phyloP scores from a whole-genome alignment of 306 rosid species.

The Prunus mume region DNA sequence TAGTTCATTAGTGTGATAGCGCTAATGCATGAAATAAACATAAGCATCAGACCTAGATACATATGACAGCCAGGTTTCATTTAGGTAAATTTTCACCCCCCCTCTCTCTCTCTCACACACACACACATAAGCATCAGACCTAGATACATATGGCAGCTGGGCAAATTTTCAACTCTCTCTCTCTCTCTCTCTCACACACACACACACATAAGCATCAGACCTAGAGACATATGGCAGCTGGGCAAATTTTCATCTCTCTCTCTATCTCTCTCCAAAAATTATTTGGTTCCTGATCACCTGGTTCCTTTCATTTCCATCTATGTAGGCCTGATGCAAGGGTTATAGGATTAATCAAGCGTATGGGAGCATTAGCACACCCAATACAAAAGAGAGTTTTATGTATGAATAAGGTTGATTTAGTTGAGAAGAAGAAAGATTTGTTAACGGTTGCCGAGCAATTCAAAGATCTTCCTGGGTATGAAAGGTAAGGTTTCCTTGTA shows the following conservation, averaged over 20 bases:
- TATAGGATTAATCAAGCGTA: conserved; percentile 59
- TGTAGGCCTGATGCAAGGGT: conserved; percentile 86
- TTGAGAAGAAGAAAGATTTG: conserved; percentile 88
- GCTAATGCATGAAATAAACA: conserved; percentile 1
- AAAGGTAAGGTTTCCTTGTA: conserved; percentile 52
- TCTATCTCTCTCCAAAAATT: not conserved
- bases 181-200: too few relatives aligned
- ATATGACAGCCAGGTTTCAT: not conserved
- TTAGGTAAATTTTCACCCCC: not conserved
- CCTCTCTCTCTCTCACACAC: too few relatives aligned
- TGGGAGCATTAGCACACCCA: conserved; percentile 65
- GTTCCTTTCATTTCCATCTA: conserved; percentile 16
- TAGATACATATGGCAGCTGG: too few relatives aligned
- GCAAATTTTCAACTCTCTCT: not conserved
- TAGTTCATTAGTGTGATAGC: not conserved
- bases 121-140: too few relatives aligned
- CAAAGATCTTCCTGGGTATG: conserved; percentile 86
- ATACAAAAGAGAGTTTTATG: conserved; percentile 82
- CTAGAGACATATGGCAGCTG: not conserved
- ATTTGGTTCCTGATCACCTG: conserved; percentile 12
- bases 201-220: not conserved
- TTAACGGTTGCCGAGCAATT: conserved; percentile 75
- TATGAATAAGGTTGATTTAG: conserved; percentile 91
- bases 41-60: not conserved
- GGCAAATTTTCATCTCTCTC: not conserved